Evolutionary conservation across 306 rosid genomes (phyloP).

Genomic region (Sesbania bispinosa): DNA sequence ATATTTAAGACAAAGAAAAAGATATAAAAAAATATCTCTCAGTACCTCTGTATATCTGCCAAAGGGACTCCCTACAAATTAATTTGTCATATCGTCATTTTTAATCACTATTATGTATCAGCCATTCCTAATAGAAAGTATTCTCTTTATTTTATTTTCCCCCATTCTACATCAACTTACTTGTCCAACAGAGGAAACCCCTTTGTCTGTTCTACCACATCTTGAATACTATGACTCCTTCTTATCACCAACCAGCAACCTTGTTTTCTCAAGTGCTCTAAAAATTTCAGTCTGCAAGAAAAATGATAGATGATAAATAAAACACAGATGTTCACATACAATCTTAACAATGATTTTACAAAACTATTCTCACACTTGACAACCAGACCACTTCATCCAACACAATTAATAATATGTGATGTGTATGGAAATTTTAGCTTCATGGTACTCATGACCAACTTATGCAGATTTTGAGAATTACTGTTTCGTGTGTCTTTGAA

Average conservation of each 20-base stretch:
- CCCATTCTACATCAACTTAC: constrained; percentile 47
- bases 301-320: too few species aligned
- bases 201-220: constrained; percentile 96
- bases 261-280: too few species aligned
- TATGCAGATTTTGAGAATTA: constrained; percentile 17
- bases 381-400: constrained; percentile 14
- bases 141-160: background rate
- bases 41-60: background rate
- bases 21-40: background rate
- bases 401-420: background rate
- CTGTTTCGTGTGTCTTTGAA: background rate
- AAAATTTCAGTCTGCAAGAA: too few species aligned
- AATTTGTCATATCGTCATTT: background rate
- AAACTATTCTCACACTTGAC: background rate
- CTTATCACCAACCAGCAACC: constrained; percentile 66
- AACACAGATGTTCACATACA: too few species aligned
- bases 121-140: too few species aligned
- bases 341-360: too few species aligned
- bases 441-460: constrained; percentile 17
- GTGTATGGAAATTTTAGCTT: constrained; percentile 20
- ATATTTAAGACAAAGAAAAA: too few species aligned
- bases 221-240: constrained; percentile 87
- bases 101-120: constrained; percentile 6
- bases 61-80: background rate
- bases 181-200: constrained; percentile 95